Base-by-base conservation (phyloP, 257 asterid species). In the Lithospermum erythrorhizon region DNA sequence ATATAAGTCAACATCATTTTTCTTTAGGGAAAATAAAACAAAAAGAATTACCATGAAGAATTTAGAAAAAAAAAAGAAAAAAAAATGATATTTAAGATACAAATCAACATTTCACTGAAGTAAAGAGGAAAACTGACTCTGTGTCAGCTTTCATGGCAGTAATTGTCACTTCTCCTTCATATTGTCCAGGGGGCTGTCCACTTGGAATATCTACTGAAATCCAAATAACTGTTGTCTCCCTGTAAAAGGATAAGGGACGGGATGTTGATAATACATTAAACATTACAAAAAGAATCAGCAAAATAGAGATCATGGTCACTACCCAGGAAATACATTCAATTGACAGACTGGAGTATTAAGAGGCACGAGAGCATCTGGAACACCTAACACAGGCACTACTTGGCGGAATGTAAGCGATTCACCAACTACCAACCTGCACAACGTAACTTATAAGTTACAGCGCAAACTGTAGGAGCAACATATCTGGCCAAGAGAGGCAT, bases 361-460 rank as follows among this genome's bases (percentile, higher is more conserved):
- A 64, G 98, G 97, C 71, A 84, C 98, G 64, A 93, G 98, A 69
- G 97, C 95, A 78, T 86, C 97, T 21, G 98, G 95, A 64, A 91
- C 90, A 53, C 98, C 98, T 68, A 91, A 81, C 64, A 91, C 62
- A 22, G 97, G 81, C 66, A 86, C 97, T 60, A 91, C 97, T 14
- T 85, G 86, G 76, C 97, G 82, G 75, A 89, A 61, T 63, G 79
- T 84, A 77, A 91, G 66, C 53, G 97, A 82, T 48, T 89, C 87
- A 22, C 98, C 97, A 80, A 75, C 86, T 70, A 76, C 81, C 78
- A 91, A 74, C 72, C 98, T 91, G 80, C 78, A 69, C 18, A 61
- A 20, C 63, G 37, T 53, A 74, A 45, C 23, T 47, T 66, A 57
- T 63, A 67, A 58, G 45, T 10, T 23, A 61, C n/a, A 62, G 53